A percentile compares a stretch with the other conserved stretches of the same genome.
Conservation (phyloP, 2,329 filamentous ascomycete species). For the Xylaria multiplex region DNA sequence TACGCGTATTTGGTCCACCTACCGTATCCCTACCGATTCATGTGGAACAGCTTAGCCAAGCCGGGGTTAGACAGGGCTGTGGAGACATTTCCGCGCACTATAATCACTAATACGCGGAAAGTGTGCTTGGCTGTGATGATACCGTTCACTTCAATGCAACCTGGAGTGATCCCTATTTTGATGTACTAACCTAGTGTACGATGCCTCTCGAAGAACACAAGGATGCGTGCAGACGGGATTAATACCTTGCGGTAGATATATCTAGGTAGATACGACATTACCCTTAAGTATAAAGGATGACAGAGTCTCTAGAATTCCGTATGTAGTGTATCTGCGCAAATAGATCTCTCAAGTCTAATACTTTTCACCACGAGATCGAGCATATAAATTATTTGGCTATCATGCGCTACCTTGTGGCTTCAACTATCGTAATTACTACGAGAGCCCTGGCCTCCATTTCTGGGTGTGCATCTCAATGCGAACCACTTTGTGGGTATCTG, state of each 20-base stretch:
- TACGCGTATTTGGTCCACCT: too few relatives aligned
- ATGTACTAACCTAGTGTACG: background rate
- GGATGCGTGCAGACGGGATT: background rate
- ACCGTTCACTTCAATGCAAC: background rate
- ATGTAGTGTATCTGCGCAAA: background rate
- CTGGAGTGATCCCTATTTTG: background rate
- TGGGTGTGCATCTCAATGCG: background rate
- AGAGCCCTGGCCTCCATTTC: constrained; percentile 22
- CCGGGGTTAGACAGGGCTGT: too few relatives aligned
- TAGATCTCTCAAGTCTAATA: background rate
- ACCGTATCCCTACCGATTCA: too few relatives aligned
- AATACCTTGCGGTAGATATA: background rate
- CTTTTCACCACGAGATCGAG: background rate
- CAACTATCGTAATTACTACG: background rate
- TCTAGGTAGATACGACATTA: background rate
- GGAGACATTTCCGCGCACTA: too few relatives aligned
- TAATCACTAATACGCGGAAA: too few relatives aligned
- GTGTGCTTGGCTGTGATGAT: background rate
- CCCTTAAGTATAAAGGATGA: background rate
- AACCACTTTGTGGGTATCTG: constrained; percentile 12
- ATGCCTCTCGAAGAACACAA: background rate
- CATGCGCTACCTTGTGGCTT: background rate
- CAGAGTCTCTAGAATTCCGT: background rate
- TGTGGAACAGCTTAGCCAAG: too few relatives aligned
- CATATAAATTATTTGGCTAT: background rate